Evolutionary conservation across 1,284 basidiomycete genomes (phyloP).

Genomic region (Irpex lacteus): DNA sequence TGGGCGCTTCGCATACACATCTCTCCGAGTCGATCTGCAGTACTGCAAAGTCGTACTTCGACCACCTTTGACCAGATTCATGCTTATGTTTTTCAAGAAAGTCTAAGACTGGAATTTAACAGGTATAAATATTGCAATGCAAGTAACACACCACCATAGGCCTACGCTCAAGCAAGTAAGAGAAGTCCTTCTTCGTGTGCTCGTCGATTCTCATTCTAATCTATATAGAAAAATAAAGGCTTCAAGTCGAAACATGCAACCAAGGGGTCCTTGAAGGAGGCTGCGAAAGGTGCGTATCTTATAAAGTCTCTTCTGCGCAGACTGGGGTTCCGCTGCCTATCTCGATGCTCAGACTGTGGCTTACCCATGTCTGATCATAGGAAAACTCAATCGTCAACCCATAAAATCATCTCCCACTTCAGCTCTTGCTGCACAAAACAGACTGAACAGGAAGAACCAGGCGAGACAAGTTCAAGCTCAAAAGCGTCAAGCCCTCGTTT

Average conservation of each 20-base stretch:
- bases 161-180: slow-evolving; percentile 83
- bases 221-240: slow-evolving; percentile 75
- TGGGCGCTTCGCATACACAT: neutral
- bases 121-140: neutral
- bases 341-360: slow-evolving; percentile 1
- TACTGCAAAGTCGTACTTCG: neutral
- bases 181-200: neutral
- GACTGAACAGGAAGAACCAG: slow-evolving; percentile 72
- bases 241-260: slow-evolving; percentile 90
- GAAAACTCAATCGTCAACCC: slow-evolving; percentile 51
- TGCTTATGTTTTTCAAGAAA: neutral
- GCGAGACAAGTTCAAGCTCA: slow-evolving; percentile 74
- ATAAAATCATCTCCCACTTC: slow-evolving; percentile 46
- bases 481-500: slow-evolving; percentile 70
- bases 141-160: slow-evolving; percentile 54
- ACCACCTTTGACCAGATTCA: neutral
- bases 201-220: neutral
- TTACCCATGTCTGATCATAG: slow-evolving; percentile 31
- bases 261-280: slow-evolving; percentile 78
- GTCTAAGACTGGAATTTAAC: slow-evolving; percentile 3
- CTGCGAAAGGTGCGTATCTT: slow-evolving; percentile 66
- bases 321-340: neutral
- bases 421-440: slow-evolving; percentile 49
- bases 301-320: neutral
- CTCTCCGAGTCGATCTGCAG: neutral